These are phyloP conservation scores for Zygosaccharomyces lentus DNA, from an alignment of 805 yeast species.

Conservation along the genomic window DNA sequence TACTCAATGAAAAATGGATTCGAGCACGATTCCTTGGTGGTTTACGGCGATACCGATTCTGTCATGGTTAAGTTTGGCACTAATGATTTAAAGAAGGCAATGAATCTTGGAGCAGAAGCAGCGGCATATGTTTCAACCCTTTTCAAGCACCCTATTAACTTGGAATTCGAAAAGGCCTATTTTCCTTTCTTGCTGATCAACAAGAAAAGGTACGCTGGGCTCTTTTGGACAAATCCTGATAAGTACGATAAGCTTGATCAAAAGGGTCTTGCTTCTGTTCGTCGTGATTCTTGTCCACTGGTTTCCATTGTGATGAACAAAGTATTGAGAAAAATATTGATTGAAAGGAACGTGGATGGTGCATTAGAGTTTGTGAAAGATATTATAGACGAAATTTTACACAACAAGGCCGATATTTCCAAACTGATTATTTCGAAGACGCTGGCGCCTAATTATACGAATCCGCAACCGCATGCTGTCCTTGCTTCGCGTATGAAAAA, in stretches of 20 bases:
- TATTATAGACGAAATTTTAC: conserved; percentile 84
- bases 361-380: conserved; percentile 83
- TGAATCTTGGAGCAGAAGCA: conserved; percentile 91
- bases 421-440: conserved; percentile 93
- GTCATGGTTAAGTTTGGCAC: conserved; percentile 98
- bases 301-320: conserved; percentile 94
- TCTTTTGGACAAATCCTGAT: conserved; percentile 92
- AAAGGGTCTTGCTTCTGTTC: conserved; percentile 96
- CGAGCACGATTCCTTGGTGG: conserved; percentile 80
- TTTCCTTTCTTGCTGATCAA: conserved; percentile 91
- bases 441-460: conserved; percentile 86
- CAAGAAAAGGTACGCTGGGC: conserved; percentile 95
- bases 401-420: conserved; percentile 87
- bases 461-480: conserved; percentile 96
- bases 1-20: conserved; percentile 81
- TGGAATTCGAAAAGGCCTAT: conserved; percentile 95
- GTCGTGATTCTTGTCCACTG: conserved; percentile 94
- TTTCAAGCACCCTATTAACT: conserved; percentile 81
- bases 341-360: conserved; percentile 78
- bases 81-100: conserved; percentile 71
- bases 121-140: conserved; percentile 78
- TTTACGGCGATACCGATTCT: conserved; percentile 98
- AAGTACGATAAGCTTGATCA: conserved; percentile 96
- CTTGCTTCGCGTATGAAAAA: conserved; percentile 93
- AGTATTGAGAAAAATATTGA: conserved; percentile 77